These are phyloP conservation scores for Neckera pumila DNA, from an alignment of 225 moss, liverwort and hornwort genomes.

Conservation along the genomic window DNA sequence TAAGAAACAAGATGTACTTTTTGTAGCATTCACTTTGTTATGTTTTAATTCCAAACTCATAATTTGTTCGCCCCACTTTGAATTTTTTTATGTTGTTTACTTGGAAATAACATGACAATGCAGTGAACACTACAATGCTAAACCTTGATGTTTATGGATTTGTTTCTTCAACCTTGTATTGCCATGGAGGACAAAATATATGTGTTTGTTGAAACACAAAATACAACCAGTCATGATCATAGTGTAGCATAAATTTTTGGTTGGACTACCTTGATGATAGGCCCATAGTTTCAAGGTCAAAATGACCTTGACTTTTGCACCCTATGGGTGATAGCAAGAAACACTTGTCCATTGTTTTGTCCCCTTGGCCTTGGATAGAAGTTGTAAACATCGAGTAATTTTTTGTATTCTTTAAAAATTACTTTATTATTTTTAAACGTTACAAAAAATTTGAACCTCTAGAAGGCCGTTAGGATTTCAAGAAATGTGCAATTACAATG, in stretches of 20 bases:
- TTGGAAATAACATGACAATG: not conserved
- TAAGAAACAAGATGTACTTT: conserved; percentile 21
- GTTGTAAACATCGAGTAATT: too few relatives aligned
- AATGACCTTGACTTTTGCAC: not conserved
- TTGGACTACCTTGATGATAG: not conserved
- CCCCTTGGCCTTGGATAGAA: too few relatives aligned
- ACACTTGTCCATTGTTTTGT: too few relatives aligned
- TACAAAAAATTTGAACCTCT: too few relatives aligned
- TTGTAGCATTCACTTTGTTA: not conserved
- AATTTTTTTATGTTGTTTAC: not conserved
- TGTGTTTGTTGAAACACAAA: rapidly evolving
- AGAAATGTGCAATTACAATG: too few relatives aligned
- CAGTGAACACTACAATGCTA: not conserved
- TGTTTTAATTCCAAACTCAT: not conserved
- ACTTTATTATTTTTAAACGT: too few relatives aligned
- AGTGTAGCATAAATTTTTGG: not conserved
- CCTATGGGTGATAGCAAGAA: too few relatives aligned
- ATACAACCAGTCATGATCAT: not conserved
- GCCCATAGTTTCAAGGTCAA: rapidly evolving
- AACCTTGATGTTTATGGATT: not conserved
- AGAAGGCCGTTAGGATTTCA: too few relatives aligned
- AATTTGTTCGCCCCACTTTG: not conserved
- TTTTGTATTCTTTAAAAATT: too few relatives aligned
- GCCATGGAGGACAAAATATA: too few relatives aligned
- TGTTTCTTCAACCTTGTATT: not conserved